Base-by-base conservation (phyloP, 2,329 filamentous ascomycete species). In the Penicillium polonicum region DNA sequence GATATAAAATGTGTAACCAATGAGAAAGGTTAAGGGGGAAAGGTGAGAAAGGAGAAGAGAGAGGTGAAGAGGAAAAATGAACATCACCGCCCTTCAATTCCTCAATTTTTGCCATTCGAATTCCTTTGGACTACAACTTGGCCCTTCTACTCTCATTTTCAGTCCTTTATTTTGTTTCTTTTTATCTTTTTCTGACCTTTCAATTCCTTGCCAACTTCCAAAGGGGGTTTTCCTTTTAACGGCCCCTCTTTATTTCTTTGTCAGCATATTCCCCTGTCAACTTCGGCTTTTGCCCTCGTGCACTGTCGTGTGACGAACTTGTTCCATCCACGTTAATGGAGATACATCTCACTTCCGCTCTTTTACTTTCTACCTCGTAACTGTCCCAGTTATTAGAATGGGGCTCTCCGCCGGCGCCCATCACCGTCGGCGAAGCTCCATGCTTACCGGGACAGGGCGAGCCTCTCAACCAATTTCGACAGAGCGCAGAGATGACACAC, bases 371-470 rank as follows among this genome's bases (percentile, higher is more conserved):
- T 27, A 56, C 39, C n/a, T 58, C 52, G 29, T 60, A 60, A 57
- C 44, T 48, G 49, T 48, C 54, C 48, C 38, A 44, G 35, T 48
- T 23, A 9, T 45, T 36, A 73, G 43, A 48, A 76, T 76, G 73
- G 72, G 71, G 52, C 60, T 73, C 52, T 66, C 71, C 46, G 67
- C 68, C 43, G 64, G 68, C 43, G 71, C 65, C 55, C 73, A 75
- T 57, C 73, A 76, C 61, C 71, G 73, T 58, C 70, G 73, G 61
- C 72, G 73, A 53, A 76, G 73, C 63, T 76, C 73, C 48, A 66
- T 73, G 48, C 64, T 75, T 51, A 70, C 73, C 33, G 68, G 65
- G 45, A 55, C 66, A 80, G 83, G 83, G 52, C 83, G 80, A 15
- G 85, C 85, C 5, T 77, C 82, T 5, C 69, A 65, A 44, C 62